Base-by-base conservation (phyloP, 2,329 filamentous ascomycete genomes). In the Ploettnerulaceae sp. region DNA sequence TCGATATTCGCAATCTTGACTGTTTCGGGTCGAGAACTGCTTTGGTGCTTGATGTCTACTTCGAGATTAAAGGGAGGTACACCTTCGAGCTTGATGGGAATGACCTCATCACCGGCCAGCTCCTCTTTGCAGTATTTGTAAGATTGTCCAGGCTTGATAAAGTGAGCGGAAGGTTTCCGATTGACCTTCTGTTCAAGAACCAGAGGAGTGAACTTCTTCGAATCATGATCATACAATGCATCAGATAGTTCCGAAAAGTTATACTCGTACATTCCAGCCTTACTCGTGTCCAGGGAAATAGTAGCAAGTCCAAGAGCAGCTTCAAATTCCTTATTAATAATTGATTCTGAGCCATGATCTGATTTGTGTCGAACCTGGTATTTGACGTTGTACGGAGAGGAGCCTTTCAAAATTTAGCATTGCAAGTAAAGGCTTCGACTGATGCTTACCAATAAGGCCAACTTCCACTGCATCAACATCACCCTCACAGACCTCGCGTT, bases 71-170 rank as follows among this genome's bases (percentile, higher is more conserved):
- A 98, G 0, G 93, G 93, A 5, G 91, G 81, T 12, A 84, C 73
- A 29, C 93, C 93, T 49, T 85, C 85, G 14, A 98, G 75, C 2
- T 79, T 82, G 49, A 98, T 84, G 0, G 91, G 90, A 45, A 98
- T 95, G 31, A 79, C 81, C 61, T 98, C 90, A 59, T 94, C 88
- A 24, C 82, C 80, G 44, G 81, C 80, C 40, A 85, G 78, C 59
- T 95, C 88, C 37, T 89, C 82, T 64, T 89, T 84, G 69, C 93
- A 98, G 67, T 91, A 95, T 64, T 93, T 95, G 73, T 96, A 96
- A 0, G 88, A 90, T 66, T 93, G 93, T 12, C 90, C 90, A 3
- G 90, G 88, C 56, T 87, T 87, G 48, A 77, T 75, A 62, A 98
- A 98, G 4, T 77, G 74, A 3, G 90, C 93, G 2, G 82, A 80